Conservation (phyloP, 345 rosid genomes). For the Zanthoxylum bungeanum region DNA sequence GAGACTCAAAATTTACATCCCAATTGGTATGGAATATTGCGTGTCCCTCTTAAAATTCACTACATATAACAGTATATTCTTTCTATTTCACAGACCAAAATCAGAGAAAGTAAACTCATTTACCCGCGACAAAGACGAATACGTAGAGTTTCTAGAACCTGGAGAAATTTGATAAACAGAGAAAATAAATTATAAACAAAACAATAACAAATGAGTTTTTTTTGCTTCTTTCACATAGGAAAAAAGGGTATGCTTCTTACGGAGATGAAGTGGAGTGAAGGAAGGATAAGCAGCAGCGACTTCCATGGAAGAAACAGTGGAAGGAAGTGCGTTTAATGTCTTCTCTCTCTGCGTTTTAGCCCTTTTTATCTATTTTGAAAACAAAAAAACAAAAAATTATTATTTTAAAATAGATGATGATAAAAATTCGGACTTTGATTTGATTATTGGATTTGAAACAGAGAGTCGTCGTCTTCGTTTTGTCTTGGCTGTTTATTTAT, state of each 20-base stretch:
- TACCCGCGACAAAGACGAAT: conserved; percentile 43
- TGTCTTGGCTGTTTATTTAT: too few relatives aligned
- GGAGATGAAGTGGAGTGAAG: conserved; percentile 25
- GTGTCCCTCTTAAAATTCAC: not conserved
- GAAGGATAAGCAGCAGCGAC: conserved; percentile 16
- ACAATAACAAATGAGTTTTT: not conserved
- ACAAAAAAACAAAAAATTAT: too few relatives aligned
- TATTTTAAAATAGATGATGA: too few relatives aligned
- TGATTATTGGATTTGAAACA: too few relatives aligned
- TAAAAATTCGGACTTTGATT: not conserved
- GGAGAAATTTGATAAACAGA: conserved; percentile 10
- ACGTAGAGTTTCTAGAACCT: conserved; percentile 32
- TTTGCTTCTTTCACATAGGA: not conserved
- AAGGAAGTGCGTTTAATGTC: too few relatives aligned
- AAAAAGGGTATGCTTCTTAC: conserved; percentile 28
- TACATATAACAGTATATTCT: not conserved
- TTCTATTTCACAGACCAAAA: not conserved
- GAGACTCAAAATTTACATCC: too few relatives aligned
- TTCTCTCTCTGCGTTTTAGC: not conserved
- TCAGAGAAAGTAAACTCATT: not conserved
- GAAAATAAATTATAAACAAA: not conserved
- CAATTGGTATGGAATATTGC: not conserved
- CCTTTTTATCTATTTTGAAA: not conserved
- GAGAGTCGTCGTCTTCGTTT: too few relatives aligned
- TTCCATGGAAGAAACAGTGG: conserved; percentile 38